These are phyloP conservation scores for Penicillium mononematosum DNA, from an alignment of 495 filamentous ascomycete genomes.

Conservation along the genomic window DNA sequence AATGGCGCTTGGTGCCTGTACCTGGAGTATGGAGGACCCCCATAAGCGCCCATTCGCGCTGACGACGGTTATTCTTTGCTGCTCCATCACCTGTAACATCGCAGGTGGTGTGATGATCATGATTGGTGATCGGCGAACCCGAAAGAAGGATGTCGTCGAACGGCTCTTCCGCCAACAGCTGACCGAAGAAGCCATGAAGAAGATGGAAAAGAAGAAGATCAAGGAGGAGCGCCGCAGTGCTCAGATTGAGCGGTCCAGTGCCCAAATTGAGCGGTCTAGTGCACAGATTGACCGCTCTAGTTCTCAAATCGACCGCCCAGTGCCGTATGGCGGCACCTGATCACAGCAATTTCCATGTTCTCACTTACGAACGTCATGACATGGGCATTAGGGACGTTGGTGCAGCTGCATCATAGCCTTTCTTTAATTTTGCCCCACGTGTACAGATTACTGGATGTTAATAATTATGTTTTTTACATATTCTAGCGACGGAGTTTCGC, in stretches of 20 bases:
- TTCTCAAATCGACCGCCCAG: slow-evolving; percentile 12
- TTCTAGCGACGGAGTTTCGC: slow-evolving; percentile 14
- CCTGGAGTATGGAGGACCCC: slow-evolving; percentile 67
- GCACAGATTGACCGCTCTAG: slow-evolving; percentile 15
- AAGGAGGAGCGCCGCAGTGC: slow-evolving; percentile 47
- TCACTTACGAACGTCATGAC: slow-evolving; percentile 20
- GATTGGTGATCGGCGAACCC: slow-evolving; percentile 66
- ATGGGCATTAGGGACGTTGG: neutral
- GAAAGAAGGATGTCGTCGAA: slow-evolving; percentile 81
- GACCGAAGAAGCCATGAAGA: slow-evolving; percentile 69
- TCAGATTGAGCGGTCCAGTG: slow-evolving; percentile 25
- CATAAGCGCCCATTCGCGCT: slow-evolving; percentile 59
- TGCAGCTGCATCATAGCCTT: neutral
- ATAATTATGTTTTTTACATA: slow-evolving; percentile 4
- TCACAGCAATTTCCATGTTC: neutral
- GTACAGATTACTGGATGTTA: slow-evolving; percentile 18
- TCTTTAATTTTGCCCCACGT: slow-evolving; percentile 1
- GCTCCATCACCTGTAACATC: slow-evolving; percentile 70
- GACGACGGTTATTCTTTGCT: slow-evolving; percentile 76
- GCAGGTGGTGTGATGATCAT: slow-evolving; percentile 68
- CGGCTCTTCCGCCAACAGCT: slow-evolving; percentile 69
- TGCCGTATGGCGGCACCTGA: slow-evolving; percentile 17
- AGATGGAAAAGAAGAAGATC: slow-evolving; percentile 62
- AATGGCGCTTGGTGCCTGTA: slow-evolving; percentile 70
- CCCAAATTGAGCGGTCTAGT: slow-evolving; percentile 32